Evolutionary conservation across 108 stramenopile species (phyloP).

Genomic region (Pinguiococcus pyrenoidosus): DNA sequence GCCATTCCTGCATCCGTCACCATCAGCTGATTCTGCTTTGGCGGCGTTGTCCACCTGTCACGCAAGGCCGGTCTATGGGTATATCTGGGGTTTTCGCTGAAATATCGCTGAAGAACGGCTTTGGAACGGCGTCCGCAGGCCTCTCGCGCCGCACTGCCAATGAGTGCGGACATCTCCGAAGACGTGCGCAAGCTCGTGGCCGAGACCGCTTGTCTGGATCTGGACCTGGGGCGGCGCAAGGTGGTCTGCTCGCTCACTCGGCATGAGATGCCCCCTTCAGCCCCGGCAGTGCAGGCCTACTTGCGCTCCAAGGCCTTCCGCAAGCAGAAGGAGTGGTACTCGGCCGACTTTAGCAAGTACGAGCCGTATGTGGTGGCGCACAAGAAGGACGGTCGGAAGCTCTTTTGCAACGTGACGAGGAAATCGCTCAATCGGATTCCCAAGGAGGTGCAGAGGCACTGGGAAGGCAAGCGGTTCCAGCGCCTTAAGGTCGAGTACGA

Average conservation of each 20-base stretch:
- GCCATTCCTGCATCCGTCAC: too few species aligned
- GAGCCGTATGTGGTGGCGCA: conserved; percentile 26
- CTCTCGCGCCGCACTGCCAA: too few species aligned
- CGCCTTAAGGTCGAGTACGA: neutral
- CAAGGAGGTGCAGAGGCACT: conserved; percentile 18
- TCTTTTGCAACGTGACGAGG: conserved; percentile 13
- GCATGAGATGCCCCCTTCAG: conserved; percentile 17
- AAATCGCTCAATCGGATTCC: conserved; percentile 21
- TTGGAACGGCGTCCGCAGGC: too few species aligned
- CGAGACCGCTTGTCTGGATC: too few species aligned
- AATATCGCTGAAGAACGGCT: too few species aligned
- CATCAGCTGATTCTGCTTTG: too few species aligned
- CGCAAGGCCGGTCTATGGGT: too few species aligned
- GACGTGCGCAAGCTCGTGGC: too few species aligned
- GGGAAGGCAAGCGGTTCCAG: conserved; percentile 17
- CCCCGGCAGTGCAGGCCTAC: conserved; percentile 16
- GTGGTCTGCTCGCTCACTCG: conserved; percentile 17
- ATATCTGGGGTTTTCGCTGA: too few species aligned
- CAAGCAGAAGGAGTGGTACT: conserved; percentile 30
- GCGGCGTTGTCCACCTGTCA: too few species aligned
- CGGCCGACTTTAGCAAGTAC: conserved; percentile 28
- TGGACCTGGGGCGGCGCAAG: too few species aligned
- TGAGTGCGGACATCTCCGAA: too few species aligned
- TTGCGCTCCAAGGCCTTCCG: conserved; percentile 22
- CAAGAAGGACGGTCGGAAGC: conserved; percentile 8